phyloP scores from a whole-genome alignment of 2,329 filamentous ascomycete genomes.

The Cladorrhinum sp. region DNA sequence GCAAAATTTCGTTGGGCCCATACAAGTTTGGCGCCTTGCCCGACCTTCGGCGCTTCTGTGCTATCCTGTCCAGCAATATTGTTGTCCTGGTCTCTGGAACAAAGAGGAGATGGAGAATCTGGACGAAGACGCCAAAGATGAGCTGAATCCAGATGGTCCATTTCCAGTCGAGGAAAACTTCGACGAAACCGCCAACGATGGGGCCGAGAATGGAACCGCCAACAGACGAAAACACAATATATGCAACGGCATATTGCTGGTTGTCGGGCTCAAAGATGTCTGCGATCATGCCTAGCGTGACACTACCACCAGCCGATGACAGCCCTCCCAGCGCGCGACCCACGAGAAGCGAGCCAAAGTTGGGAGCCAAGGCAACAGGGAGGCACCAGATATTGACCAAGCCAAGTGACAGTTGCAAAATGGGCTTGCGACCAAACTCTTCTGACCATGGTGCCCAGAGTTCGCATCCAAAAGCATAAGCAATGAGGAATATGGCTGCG shows the following conservation, averaged over 20 bases:
- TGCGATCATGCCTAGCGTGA: conserved; percentile 72
- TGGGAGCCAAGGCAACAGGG: conserved; percentile 68
- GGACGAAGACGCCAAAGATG: conserved; percentile 69
- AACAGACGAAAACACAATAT: conserved; percentile 75
- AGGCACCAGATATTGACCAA: conserved; percentile 77
- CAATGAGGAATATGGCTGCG: conserved; percentile 73
- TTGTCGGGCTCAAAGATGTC: conserved; percentile 68
- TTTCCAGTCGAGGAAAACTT: conserved; percentile 64
- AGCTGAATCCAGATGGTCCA: conserved; percentile 78
- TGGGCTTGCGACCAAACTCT: conserved; percentile 72
- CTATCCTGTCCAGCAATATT: conserved; percentile 74
- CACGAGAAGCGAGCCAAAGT: conserved; percentile 67
- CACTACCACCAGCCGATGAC: conserved; percentile 68
- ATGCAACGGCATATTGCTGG: conserved; percentile 74
- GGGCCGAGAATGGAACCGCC: conserved; percentile 74
- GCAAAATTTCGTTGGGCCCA: conserved; percentile 68
- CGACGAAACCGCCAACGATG: conserved; percentile 73
- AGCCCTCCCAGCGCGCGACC: conserved; percentile 69
- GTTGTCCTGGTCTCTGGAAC: conserved; percentile 78
- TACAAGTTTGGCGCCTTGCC: conserved; percentile 61
- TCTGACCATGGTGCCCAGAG: conserved; percentile 87
- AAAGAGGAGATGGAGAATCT: conserved; percentile 62
- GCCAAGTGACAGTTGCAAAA: conserved; percentile 69
- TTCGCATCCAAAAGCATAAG: conserved; percentile 84
- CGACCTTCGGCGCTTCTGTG: conserved; percentile 66